Conservation (phyloP, 2,329 filamentous ascomycete species). For the Simplicillium aogashimaense region DNA sequence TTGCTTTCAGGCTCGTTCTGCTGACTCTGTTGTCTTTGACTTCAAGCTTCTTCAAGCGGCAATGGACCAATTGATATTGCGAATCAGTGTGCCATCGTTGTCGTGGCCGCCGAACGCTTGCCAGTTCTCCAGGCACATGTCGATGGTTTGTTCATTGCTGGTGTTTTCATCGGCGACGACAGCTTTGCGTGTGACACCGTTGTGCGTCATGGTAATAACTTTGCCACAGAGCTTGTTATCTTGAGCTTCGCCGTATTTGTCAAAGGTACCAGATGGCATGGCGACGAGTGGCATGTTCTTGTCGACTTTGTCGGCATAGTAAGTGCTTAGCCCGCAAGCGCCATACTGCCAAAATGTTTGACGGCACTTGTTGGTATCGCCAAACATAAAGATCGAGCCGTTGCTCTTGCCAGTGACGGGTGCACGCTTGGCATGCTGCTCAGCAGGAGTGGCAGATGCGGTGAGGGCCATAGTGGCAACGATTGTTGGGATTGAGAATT, state of each 20-base stretch:
- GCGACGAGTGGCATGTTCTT: constrained; percentile 4
- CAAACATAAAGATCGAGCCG: constrained; percentile 7
- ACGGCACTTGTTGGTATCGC: constrained; percentile 3
- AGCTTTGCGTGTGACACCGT: constrained; percentile 6
- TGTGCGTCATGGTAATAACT: constrained; percentile 7
- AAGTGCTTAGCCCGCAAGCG: constrained; percentile 6
- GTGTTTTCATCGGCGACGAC: constrained; percentile 10
- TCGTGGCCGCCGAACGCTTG: constrained; percentile 6
- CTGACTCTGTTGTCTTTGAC: too few species aligned
- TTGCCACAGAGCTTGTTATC: constrained; percentile 6
- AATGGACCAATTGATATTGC: constrained; percentile 5
- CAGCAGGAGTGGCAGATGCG: constrained; percentile 1
- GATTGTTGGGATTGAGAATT: background rate
- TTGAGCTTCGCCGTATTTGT: constrained; percentile 4
- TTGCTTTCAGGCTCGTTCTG: too few species aligned
- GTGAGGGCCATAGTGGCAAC: background rate
- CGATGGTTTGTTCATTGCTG: constrained; percentile 13
- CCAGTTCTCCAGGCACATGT: constrained; percentile 7
- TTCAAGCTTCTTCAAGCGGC: background rate
- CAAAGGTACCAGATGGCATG: constrained; percentile 4
- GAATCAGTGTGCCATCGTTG: constrained; percentile 4
- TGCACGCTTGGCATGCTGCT: background rate
- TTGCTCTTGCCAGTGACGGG: constrained; percentile 4
- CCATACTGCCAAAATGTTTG: constrained; percentile 4
- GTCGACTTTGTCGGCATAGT: constrained; percentile 4